These are phyloP conservation scores for Pharus latifolius DNA, from an alignment of 176 grass and related monocot species.

Conservation along the genomic window DNA sequence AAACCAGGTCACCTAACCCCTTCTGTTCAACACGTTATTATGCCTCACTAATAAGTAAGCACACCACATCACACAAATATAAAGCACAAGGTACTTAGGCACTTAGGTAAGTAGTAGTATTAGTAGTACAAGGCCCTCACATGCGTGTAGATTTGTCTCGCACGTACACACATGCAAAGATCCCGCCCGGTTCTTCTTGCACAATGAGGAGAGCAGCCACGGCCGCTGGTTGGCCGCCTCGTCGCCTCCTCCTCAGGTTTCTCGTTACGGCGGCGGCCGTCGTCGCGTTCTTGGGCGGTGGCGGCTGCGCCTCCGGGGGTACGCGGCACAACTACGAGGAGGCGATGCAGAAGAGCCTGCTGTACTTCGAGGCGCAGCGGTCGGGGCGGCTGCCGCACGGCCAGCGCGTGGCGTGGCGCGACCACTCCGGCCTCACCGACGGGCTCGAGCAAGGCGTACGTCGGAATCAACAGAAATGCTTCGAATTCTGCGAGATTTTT, in stretches of 20 bases:
- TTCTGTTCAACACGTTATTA: neutral
- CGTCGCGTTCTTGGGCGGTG: neutral
- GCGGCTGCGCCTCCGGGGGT: no score
- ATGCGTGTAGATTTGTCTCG: no score
- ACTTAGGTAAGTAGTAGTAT: no score
- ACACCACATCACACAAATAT: no score
- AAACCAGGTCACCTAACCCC: slow-evolving; percentile 8
- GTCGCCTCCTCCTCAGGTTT: no score
- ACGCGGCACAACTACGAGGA: slow-evolving; percentile 55
- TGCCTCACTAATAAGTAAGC: no score
- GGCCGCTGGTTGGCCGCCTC: no score
- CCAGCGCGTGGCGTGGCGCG: slow-evolving; percentile 74
- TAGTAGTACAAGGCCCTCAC: no score
- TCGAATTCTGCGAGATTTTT: neutral
- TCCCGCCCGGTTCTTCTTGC: no score
- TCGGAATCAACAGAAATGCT: neutral
- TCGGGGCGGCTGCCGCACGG: slow-evolving; percentile 75
- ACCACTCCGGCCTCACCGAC: slow-evolving; percentile 90
- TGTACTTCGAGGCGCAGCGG: slow-evolving; percentile 96
- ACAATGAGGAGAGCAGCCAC: no score
- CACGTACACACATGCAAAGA: no score
- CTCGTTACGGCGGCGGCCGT: no score
- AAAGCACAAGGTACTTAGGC: neutral
- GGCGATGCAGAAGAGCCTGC: slow-evolving; percentile 73
- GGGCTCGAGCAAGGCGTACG: slow-evolving; percentile 84